Evolutionary conservation across 805 yeast genomes (phyloP).

Genomic region (Lipomyces sp.): DNA sequence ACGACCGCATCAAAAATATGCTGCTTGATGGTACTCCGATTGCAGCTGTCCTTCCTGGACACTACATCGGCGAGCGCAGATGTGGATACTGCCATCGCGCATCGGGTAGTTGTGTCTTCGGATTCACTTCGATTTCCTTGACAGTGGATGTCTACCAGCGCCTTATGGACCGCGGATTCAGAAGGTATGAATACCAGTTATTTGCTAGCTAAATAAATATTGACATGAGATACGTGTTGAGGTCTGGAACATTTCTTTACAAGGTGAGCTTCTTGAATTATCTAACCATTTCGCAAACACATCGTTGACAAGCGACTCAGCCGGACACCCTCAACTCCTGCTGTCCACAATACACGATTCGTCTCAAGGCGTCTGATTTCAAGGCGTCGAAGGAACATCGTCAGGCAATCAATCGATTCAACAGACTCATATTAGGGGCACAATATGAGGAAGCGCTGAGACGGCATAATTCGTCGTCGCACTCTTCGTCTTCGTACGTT

Average conservation of each 20-base stretch:
- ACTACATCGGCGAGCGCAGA: conserved; percentile 38
- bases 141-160: conserved; percentile 61
- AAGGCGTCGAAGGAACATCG: conserved; percentile 68
- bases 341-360: conserved; percentile 77
- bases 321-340: conserved; percentile 75
- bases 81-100: conserved; percentile 79
- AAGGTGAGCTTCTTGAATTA: conserved; percentile 40
- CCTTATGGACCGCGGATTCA: conserved; percentile 70
- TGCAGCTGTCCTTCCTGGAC: conserved; percentile 20
- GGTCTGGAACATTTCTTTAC: conserved; percentile 74
- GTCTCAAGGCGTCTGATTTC: conserved; percentile 58
- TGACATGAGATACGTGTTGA: conserved; percentile 46
- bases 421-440: conserved; percentile 28
- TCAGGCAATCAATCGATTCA: conserved; percentile 66
- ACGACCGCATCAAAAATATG: conserved; percentile 6
- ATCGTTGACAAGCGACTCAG: conserved; percentile 40
- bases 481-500: conserved; percentile 4
- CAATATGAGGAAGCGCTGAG: conserved; percentile 20
- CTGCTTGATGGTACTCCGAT: conserved; percentile 14
- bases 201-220: background rate
- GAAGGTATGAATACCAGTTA: conserved; percentile 23
- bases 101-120: conserved; percentile 39
- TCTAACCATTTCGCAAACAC: background rate
- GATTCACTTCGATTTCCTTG: conserved; percentile 53
- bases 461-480: conserved; percentile 19